Percentiles rank a stretch among this genome's conserved stretches.
phyloP scores from a whole-genome alignment of 1,139 yeast genomes.

The Hansenula anomala region DNA sequence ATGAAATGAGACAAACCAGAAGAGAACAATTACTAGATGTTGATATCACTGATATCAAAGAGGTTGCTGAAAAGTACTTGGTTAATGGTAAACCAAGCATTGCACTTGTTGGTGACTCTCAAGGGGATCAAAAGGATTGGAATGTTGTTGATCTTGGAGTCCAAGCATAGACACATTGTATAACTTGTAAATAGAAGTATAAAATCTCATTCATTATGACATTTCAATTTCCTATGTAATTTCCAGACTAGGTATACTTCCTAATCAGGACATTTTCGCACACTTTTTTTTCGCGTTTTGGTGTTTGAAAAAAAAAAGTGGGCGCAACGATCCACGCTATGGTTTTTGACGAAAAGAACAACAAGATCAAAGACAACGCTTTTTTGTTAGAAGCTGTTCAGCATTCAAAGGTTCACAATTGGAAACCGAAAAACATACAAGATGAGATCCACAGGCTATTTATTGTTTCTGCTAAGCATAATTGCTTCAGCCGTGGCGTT shows the following conservation, averaged over 20 bases:
- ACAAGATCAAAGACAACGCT: constrained; percentile 4
- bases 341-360: constrained; percentile 5
- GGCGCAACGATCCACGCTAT: constrained; percentile 1
- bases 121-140: constrained; percentile 14
- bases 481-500: constrained; percentile 13
- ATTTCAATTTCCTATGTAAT: too few species aligned
- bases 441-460: constrained; percentile 11
- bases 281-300: constrained; percentile 2
- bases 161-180: background rate
- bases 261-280: background rate
- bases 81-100: constrained; percentile 15
- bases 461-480: constrained; percentile 12
- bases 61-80: constrained; percentile 62
- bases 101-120: constrained; percentile 20
- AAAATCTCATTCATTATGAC: too few species aligned
- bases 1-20: constrained; percentile 75
- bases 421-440: background rate
- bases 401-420: too few species aligned
- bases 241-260: background rate
- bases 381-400: too few species aligned
- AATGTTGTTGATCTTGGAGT: constrained; percentile 13
- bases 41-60: constrained; percentile 51
- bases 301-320: background rate
- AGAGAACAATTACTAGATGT: constrained; percentile 72
- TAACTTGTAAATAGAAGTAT: background rate